A percentile compares a stretch with the other conserved stretches of the same genome.
Evolutionary conservation across 2,329 filamentous ascomycete genomes (phyloP).

Genomic region (Aspergillus vadensis): DNA sequence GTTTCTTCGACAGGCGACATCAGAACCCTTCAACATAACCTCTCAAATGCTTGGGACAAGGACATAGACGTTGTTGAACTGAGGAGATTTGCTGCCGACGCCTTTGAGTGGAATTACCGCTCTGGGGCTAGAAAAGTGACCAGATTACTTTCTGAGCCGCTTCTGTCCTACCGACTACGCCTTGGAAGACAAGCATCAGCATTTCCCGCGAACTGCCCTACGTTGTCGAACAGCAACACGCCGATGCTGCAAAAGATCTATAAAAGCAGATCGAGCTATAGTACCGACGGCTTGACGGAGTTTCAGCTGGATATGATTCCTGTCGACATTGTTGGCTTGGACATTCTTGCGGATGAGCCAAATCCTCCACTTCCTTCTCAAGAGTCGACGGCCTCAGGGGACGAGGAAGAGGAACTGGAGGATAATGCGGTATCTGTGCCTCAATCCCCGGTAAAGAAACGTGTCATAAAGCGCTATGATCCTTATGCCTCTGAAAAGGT

Average conservation of each 20-base stretch:
- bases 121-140: constrained; percentile 83
- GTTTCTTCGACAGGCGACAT: constrained; percentile 68
- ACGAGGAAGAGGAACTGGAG: constrained; percentile 38
- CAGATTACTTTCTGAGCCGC: constrained; percentile 72
- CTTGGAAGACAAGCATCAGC: constrained; percentile 42
- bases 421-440: constrained; percentile 25
- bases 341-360: constrained; percentile 72
- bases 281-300: constrained; percentile 74
- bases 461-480: constrained; percentile 55
- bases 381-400: constrained; percentile 33
- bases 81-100: constrained; percentile 72
- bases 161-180: constrained; percentile 65
- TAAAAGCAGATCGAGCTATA: constrained; percentile 67
- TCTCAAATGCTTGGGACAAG: constrained; percentile 60
- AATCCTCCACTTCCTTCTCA: constrained; percentile 51
- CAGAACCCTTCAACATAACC: constrained; percentile 53
- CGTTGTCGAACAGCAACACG: constrained; percentile 50
- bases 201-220: constrained; percentile 28
- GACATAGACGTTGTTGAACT: constrained; percentile 67
- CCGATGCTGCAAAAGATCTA: constrained; percentile 67
- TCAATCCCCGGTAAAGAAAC: constrained; percentile 27
- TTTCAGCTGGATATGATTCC: constrained; percentile 78
- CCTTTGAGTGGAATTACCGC: constrained; percentile 82
- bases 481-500: constrained; percentile 65
- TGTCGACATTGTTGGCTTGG: constrained; percentile 72